These are phyloP conservation scores for Capronia epimyces DNA, from an alignment of 2,329 filamentous ascomycete species.

Conservation along the genomic window DNA sequence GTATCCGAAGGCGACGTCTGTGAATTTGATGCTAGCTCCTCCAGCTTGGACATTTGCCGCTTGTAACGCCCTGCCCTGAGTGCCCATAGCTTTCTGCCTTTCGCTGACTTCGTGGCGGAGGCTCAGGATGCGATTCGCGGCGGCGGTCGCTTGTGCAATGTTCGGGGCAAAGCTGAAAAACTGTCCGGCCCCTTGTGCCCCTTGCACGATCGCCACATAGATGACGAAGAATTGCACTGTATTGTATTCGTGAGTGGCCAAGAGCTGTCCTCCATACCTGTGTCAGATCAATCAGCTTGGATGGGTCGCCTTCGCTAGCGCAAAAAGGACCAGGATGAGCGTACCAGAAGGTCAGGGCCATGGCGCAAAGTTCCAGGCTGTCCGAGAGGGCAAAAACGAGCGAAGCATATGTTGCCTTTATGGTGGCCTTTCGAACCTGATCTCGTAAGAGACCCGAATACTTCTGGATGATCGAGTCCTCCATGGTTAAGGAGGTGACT, in stretches of 20 bases:
- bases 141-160: slow-evolving; percentile 38
- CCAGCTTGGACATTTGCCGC: slow-evolving; percentile 20
- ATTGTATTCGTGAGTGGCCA: slow-evolving; percentile 48
- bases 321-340: background rate
- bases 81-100: slow-evolving; percentile 48
- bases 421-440: slow-evolving; percentile 57
- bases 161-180: slow-evolving; percentile 63
- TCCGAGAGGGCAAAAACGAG: slow-evolving; percentile 65
- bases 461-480: slow-evolving; percentile 57
- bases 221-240: slow-evolving; percentile 50
- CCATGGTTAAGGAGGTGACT: slow-evolving; percentile 64
- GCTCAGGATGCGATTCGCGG: slow-evolving; percentile 36
- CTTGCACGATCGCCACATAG: slow-evolving; percentile 63
- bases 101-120: slow-evolving; percentile 23
- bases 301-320: too few relatives aligned
- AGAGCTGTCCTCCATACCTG: slow-evolving; percentile 60
- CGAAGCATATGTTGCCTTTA: slow-evolving; percentile 57
- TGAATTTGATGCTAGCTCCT: slow-evolving; percentile 32
- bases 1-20: slow-evolving; percentile 37
- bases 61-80: slow-evolving; percentile 42
- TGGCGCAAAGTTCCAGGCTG: slow-evolving; percentile 58
- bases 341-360: slow-evolving; percentile 58
- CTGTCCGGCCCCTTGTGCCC: slow-evolving; percentile 61
- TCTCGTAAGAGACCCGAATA: slow-evolving; percentile 55
- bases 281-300: too few relatives aligned